Percentiles rank a stretch among this genome's conserved stretches.
Conservation (phyloP, 768 basidiomycete species). For the Amyloporia xantha region DNA sequence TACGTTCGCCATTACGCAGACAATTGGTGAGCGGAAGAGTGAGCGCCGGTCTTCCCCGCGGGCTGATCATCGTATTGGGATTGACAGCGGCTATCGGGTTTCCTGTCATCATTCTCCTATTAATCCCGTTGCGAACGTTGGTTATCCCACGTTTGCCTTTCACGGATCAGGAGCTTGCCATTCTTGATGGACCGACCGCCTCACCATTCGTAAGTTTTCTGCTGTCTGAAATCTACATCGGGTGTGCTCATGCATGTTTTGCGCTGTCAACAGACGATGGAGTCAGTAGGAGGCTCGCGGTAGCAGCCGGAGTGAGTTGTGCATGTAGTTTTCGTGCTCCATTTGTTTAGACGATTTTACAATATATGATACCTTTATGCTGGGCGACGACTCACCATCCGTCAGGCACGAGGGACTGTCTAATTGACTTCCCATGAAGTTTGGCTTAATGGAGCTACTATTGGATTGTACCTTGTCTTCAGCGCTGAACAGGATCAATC, state of each 20-base stretch:
- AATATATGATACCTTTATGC: no score
- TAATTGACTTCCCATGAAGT: no score
- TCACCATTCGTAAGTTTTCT: conserved; percentile 66
- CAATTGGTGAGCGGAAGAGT: conserved; percentile 49
- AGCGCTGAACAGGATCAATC: no score
- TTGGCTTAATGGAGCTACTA: no score
- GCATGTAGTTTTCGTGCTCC: no score
- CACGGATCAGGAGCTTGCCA: conserved; percentile 66
- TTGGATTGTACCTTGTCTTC: no score
- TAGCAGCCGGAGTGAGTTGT: conserved; percentile 6
- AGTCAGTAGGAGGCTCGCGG: conserved; percentile 34
- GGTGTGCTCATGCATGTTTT: background rate
- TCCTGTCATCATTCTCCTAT: conserved; percentile 78
- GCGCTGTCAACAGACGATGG: conserved; percentile 31
- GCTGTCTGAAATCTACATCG: no score
- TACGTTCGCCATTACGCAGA: conserved; percentile 89
- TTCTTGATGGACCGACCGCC: conserved; percentile 88
- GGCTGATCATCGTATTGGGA: background rate
- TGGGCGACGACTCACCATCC: no score
- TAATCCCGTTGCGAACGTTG: conserved; percentile 69
- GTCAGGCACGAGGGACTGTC: no score
- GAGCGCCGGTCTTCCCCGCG: background rate
- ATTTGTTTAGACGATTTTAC: no score
- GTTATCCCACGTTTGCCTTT: conserved; percentile 75
- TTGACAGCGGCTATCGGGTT: conserved; percentile 79